Evolutionary conservation across 768 basidiomycete species (phyloP), one percentile per base, ranked within the genome.

Genomic region (Nidula microcarpa): DNA sequence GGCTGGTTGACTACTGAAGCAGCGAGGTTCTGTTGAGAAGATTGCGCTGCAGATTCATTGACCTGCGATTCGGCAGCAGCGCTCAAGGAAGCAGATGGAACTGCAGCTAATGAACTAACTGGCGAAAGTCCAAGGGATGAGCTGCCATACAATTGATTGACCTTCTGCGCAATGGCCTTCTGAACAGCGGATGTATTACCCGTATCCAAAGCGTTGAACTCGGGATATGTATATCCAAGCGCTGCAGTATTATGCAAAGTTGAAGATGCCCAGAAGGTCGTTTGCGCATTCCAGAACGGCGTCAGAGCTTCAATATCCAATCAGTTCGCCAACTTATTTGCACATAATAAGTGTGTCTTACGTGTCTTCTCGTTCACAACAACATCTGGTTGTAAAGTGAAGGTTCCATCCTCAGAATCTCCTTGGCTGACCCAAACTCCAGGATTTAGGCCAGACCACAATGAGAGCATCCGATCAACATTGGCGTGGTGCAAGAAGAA

Each of bases 401-500:
- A 71, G 3, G 68, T 72, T 11, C 71, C 74, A 43, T 61, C 61
- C 4, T 59, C 57, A 4, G 65, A 61, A 34, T 63, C 55, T 2
- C 68, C 68, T 5, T 50, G 52, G 33, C 60, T 62, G 5, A 78
- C 74, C 71, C 74, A 75, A 5, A 74, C 68, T 2, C 57, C 61
- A 0, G 67, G 73, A 55, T 81, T 71, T 39, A 81, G 53, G 1
- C 75, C 79, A 4, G 70, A 64, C 81, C 80, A 82, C 14, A 82
- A 65, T 5, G 78, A 68, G 18, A 81, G 65, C 55, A 80, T n/a
- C 16, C 80, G 75, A 54, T 83, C 81, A 17, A 81, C 78, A 45
- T 83, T 78, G 54, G 63, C 56, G 58, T 83, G 81, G 55, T 82
- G 81, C 54, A 82, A 58, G 63, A 71, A 81, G 68, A 83, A 82